Evolutionary conservation across 331 rosid genomes (phyloP).

Genomic region (Dryas integrifolia): DNA sequence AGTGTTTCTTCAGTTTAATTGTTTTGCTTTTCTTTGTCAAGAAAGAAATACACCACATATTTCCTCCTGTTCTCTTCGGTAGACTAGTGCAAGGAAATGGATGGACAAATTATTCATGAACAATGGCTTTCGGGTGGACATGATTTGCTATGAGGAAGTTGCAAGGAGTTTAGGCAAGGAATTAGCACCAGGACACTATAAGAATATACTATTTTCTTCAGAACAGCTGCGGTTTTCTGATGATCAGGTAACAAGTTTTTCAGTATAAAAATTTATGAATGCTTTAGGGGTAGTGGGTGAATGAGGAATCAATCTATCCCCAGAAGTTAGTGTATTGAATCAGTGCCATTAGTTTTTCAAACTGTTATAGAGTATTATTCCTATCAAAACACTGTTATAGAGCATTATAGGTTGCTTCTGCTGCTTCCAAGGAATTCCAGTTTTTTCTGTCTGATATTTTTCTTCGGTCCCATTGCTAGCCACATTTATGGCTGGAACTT

Average conservation of each 20-base stretch:
- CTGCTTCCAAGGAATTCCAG: no score
- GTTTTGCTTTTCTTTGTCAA: slow-evolving; percentile 11
- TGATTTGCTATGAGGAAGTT: slow-evolving; percentile 44
- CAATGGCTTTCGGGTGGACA: slow-evolving; percentile 68
- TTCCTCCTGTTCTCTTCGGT: slow-evolving; percentile 25
- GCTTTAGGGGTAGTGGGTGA: not conserved
- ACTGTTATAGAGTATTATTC: not conserved
- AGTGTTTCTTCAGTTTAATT: not conserved
- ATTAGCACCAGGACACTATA: slow-evolving; percentile 34
- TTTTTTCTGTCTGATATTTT: no score
- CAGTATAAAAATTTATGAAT: not conserved
- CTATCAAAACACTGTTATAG: no score
- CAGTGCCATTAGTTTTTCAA: not conserved
- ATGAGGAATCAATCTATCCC: not conserved
- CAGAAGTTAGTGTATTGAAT: not conserved
- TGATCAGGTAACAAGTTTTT: slow-evolving; percentile 47
- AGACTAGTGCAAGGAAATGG: slow-evolving; percentile 51
- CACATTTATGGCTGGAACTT: slow-evolving; percentile 2
- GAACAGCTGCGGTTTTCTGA: slow-evolving; percentile 73
- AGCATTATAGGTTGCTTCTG: no score
- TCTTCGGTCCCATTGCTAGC: not conserved
- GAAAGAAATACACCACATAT: slow-evolving; percentile 13
- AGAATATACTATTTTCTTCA: slow-evolving; percentile 54
- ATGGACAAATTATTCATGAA: slow-evolving; percentile 64
- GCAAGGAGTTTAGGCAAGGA: slow-evolving; percentile 47